phyloP scores from a whole-genome alignment of 2,329 filamentous ascomycete species.

The Pestalotiopsis sp. region DNA sequence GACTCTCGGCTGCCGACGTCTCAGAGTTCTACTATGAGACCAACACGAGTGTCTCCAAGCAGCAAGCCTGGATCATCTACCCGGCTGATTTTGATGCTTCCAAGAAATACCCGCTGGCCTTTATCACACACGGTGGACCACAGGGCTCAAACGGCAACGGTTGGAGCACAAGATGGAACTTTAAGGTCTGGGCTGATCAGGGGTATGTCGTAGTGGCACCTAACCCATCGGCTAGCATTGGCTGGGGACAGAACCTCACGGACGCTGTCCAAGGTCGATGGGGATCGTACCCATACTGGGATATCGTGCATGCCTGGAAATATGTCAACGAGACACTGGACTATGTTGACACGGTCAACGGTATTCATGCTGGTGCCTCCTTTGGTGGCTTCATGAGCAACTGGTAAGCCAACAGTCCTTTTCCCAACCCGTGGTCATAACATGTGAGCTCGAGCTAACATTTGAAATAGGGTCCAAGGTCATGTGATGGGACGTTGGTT shows the following conservation, averaged over 20 bases:
- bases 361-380: constrained; percentile 54
- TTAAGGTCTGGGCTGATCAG: constrained; percentile 57
- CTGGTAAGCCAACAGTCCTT: constrained; percentile 27
- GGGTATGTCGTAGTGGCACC: constrained; percentile 58
- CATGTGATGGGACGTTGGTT: constrained; percentile 57
- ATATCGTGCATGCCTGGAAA: constrained; percentile 54
- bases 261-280: constrained; percentile 52
- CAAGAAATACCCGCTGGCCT: constrained; percentile 56
- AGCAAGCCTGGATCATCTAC: constrained; percentile 36
- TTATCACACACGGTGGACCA: constrained; percentile 56
- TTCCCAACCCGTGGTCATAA: background rate
- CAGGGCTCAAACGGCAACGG: constrained; percentile 54
- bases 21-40: constrained; percentile 37
- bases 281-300: constrained; percentile 56
- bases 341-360: constrained; percentile 52
- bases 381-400: constrained; percentile 62
- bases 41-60: constrained; percentile 33
- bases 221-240: constrained; percentile 56
- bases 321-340: constrained; percentile 52
- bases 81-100: constrained; percentile 33
- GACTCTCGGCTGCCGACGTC: constrained; percentile 32
- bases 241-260: constrained; percentile 56
- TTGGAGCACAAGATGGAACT: constrained; percentile 58
- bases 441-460: constrained; percentile 13
- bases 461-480: constrained; percentile 49